These are phyloP conservation scores for Pythium utonaiense DNA, from an alignment of 352 stramenopile genomes.

Conservation along the genomic window DNA sequence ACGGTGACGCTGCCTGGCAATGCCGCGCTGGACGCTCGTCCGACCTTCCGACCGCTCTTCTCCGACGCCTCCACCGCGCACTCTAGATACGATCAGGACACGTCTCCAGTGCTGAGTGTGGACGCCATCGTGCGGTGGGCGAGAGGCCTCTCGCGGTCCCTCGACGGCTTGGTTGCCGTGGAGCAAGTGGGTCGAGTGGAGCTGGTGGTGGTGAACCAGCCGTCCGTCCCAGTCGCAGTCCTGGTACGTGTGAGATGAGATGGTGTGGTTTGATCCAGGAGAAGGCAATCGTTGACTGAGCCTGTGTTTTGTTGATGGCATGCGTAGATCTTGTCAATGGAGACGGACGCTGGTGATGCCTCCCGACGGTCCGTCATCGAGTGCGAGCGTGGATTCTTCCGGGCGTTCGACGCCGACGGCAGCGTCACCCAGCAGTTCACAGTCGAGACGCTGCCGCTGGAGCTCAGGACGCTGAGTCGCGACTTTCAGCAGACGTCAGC, in stretches of 20 bases:
- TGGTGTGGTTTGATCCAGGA: too few relatives aligned
- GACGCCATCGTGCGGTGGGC: constrained; percentile 10
- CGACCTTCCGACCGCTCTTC: constrained; percentile 43
- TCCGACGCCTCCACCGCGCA: constrained; percentile 4
- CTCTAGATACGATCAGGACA: neutral
- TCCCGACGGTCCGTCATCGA: constrained; percentile 18
- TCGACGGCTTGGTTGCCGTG: constrained; percentile 6
- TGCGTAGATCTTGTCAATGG: neutral
- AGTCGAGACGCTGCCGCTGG: constrained; percentile 49
- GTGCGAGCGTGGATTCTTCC: constrained; percentile 45
- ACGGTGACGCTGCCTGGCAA: constrained; percentile 32
- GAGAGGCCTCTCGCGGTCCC: constrained; percentile 7
- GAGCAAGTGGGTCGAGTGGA: neutral
- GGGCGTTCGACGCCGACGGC: constrained; percentile 33
- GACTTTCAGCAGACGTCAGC: constrained; percentile 9
- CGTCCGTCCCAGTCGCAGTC: neutral
- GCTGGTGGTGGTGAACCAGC: neutral
- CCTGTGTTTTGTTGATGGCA: too few relatives aligned
- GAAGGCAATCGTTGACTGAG: too few relatives aligned
- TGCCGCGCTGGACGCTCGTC: constrained; percentile 35
- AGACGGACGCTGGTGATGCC: neutral
- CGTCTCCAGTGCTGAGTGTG: neutral
- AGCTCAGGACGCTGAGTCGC: neutral
- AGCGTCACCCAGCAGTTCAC: constrained; percentile 50
- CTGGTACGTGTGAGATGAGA: constrained; percentile 6